phyloP scores from a whole-genome alignment of 495 filamentous ascomycete species.

The Podospora anserina region DNA sequence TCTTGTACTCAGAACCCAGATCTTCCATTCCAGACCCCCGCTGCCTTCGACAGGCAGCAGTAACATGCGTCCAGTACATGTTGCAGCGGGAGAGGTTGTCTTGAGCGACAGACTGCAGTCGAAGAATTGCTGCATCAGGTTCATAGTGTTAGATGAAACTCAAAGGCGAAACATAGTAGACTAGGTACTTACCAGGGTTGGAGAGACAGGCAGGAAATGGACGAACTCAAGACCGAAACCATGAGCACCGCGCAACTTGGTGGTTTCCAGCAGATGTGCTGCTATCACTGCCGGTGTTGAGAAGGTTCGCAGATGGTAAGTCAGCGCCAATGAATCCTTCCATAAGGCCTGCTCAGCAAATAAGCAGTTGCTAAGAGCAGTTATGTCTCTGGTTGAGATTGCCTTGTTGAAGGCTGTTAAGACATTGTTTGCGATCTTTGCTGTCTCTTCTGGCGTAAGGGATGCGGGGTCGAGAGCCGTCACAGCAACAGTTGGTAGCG shows the following conservation, averaged over 20 bases:
- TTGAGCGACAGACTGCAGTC: conserved; percentile 28
- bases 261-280: conserved; percentile 22
- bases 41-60: conserved; percentile 26
- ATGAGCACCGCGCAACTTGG: conserved; percentile 15
- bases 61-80: conserved; percentile 27
- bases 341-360: conserved; percentile 28
- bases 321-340: conserved; percentile 34
- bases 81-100: conserved; percentile 25
- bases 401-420: conserved; percentile 21
- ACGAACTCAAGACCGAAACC: conserved; percentile 18
- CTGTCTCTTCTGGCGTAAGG: conserved; percentile 12
- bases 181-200: conserved; percentile 18
- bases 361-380: conserved; percentile 23
- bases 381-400: conserved; percentile 16
- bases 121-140: conserved; percentile 12
- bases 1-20: conserved; percentile 36
- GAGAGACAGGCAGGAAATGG: conserved; percentile 15
- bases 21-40: conserved; percentile 29
- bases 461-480: conserved; percentile 17
- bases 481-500: conserved; percentile 24
- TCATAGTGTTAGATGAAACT: neutral
- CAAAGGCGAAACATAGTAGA: neutral
- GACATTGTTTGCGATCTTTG: conserved; percentile 9
- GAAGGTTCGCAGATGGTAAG: conserved; percentile 34
- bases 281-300: conserved; percentile 16